Evolutionary conservation across 2,329 filamentous ascomycete genomes (phyloP).

Genomic region (Sporothrix pseudoabietina): DNA sequence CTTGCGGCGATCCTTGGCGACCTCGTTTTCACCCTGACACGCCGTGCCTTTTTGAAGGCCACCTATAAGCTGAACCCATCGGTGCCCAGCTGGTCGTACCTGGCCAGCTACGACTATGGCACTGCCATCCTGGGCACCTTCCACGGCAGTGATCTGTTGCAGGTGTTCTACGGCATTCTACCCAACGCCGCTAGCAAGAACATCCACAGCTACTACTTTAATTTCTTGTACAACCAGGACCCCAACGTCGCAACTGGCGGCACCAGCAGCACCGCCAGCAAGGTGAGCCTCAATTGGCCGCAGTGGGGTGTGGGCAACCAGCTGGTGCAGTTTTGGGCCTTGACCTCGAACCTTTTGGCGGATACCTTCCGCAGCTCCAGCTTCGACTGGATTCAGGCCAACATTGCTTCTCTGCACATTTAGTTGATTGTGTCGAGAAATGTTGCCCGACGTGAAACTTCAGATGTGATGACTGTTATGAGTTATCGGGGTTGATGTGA

Average conservation of each 20-base stretch:
- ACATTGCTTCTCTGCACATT: slow-evolving; percentile 12
- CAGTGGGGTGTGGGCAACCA: slow-evolving; percentile 16
- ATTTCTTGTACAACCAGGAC: slow-evolving; percentile 70
- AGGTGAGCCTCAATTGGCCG: slow-evolving; percentile 19
- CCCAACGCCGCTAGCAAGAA: slow-evolving; percentile 63
- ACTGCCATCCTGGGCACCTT: slow-evolving; percentile 75
- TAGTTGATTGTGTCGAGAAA: background rate
- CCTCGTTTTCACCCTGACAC: slow-evolving; percentile 70
- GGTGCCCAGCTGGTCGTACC: slow-evolving; percentile 73
- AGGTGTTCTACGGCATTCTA: slow-evolving; percentile 67
- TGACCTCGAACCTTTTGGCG: slow-evolving; percentile 7
- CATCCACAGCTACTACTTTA: slow-evolving; percentile 70
- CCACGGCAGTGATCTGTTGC: slow-evolving; percentile 69
- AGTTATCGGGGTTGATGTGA: background rate
- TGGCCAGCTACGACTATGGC: slow-evolving; percentile 70
- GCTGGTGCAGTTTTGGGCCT: slow-evolving; percentile 16
- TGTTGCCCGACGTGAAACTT: background rate
- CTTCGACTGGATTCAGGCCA: background rate
- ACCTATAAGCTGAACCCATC: slow-evolving; percentile 52
- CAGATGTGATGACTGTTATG: background rate
- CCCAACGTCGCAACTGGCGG: slow-evolving; percentile 59
- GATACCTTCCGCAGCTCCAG: slow-evolving; percentile 16
- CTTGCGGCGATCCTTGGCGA: slow-evolving; percentile 76
- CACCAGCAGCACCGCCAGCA: slow-evolving; percentile 9
- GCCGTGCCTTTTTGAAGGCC: slow-evolving; percentile 62